Conservation (phyloP, 192 early-diverging fungal genomes). For the Piromyces sp. region DNA sequence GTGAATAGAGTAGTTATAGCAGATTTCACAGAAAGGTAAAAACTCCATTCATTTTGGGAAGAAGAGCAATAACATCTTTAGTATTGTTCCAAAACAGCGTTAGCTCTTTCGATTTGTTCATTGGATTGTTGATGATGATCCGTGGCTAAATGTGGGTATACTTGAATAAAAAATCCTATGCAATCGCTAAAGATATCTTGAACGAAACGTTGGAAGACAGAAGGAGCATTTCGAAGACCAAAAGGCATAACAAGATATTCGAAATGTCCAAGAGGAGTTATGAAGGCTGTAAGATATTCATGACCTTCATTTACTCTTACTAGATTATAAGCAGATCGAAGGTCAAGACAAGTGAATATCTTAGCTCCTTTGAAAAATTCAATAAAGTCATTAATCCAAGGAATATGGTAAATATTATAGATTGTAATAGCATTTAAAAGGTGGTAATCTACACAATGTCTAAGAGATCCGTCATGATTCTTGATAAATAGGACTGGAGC, state of each 20-base stretch:
- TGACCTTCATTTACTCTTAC: too few species aligned
- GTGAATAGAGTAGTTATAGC: too few species aligned
- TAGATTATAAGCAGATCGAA: too few species aligned
- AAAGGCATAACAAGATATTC: conserved; percentile 16
- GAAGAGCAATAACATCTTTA: too few species aligned
- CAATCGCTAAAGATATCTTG: conserved; percentile 10
- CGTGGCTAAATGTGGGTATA: too few species aligned
- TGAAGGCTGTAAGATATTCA: too few species aligned
- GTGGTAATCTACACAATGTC: conserved; percentile 19
- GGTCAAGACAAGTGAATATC: conserved; percentile 13
- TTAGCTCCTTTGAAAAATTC: conserved; percentile 1
- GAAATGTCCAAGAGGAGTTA: background rate
- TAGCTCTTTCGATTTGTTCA: too few species aligned
- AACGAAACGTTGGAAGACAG: conserved; percentile 22
- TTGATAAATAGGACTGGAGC: conserved; percentile 15
- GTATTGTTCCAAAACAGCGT: too few species aligned
- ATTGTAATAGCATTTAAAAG: conserved; percentile 15
- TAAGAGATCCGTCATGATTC: conserved; percentile 16
- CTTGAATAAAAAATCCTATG: background rate
- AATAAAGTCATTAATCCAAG: conserved; percentile 14
- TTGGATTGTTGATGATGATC: too few species aligned
- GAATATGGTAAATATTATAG: conserved; percentile 17
- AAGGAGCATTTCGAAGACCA: too few species aligned
- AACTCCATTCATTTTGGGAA: too few species aligned
- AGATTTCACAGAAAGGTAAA: too few species aligned